These are phyloP conservation scores for Candida easanensis DNA, from an alignment of 805 yeast species.

Conservation along the genomic window DNA sequence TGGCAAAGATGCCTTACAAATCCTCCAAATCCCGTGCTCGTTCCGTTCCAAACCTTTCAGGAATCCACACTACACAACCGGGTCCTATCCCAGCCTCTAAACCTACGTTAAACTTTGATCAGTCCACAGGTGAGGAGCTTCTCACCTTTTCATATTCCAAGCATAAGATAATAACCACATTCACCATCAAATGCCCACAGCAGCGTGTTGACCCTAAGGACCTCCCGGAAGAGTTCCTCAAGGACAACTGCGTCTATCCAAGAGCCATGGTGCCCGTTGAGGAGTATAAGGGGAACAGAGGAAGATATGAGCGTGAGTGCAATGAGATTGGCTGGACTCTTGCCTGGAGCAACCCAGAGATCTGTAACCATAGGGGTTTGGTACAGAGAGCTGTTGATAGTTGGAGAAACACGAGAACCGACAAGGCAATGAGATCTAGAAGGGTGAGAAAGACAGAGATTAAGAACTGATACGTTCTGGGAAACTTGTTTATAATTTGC, in stretches of 20 bases:
- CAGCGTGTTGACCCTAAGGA: constrained; percentile 9
- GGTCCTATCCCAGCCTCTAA: constrained; percentile 35
- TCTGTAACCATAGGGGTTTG: constrained; percentile 43
- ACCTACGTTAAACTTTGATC: constrained; percentile 25
- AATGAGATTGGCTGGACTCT: constrained; percentile 49
- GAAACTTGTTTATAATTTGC: neutral
- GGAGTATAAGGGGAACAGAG: constrained; percentile 44
- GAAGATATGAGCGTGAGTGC: constrained; percentile 44
- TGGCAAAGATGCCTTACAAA: constrained; percentile 3
- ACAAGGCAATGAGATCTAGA: constrained; percentile 37
- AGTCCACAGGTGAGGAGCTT: constrained; percentile 29
- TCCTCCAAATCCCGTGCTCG: constrained; percentile 11
- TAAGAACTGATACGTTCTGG: neutral
- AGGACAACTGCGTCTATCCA: constrained; percentile 45
- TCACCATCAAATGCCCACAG: constrained; percentile 25
- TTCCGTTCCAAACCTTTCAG: constrained; percentile 16
- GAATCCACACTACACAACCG: constrained; percentile 26
- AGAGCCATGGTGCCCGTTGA: constrained; percentile 42
- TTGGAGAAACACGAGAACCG: constrained; percentile 47
- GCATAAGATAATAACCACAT: constrained; percentile 28
- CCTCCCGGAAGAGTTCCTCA: constrained; percentile 32
- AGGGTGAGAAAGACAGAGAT: constrained; percentile 33
- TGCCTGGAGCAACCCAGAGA: constrained; percentile 38
- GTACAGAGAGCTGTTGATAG: constrained; percentile 51
- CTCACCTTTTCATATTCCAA: constrained; percentile 31